phyloP scores from a whole-genome alignment of 306 rosid species.

The Cucumis melo region DNA sequence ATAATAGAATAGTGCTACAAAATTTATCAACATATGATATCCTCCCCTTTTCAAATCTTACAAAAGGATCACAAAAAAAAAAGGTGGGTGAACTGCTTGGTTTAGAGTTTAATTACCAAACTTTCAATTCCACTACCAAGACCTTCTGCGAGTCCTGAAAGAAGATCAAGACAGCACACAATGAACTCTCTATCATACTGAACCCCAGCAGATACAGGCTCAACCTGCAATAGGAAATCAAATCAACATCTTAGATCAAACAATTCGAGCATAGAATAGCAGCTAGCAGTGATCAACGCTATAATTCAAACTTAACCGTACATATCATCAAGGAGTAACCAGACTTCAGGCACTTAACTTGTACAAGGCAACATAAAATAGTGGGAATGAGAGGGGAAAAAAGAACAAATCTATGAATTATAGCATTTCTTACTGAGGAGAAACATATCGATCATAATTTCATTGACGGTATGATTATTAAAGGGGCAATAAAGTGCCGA shows the following conservation, averaged over 20 bases:
- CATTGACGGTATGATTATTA: no score
- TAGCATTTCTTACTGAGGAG: no score
- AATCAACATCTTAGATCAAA: not conserved
- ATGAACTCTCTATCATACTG: conserved; percentile 88
- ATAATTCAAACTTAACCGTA: not conserved
- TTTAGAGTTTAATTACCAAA: conserved; percentile 44
- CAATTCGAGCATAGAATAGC: not conserved
- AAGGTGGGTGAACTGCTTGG: not conserved
- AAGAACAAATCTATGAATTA: not conserved
- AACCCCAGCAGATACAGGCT: conserved; percentile 68
- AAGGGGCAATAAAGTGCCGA: no score
- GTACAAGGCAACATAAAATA: not conserved
- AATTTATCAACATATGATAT: not conserved
- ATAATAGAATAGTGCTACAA: not conserved
- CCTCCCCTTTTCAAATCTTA: not conserved
- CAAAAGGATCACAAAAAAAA: not conserved
- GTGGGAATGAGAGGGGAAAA: not conserved
- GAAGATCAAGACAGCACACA: conserved; percentile 94
- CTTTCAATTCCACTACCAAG: conserved; percentile 99
- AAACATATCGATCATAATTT: no score
- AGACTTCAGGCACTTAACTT: not conserved
- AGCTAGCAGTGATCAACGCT: not conserved
- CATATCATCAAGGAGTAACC: not conserved
- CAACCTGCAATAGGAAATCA: conserved; percentile 48
- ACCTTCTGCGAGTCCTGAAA: conserved; percentile 96